Conservation (phyloP, 805 yeast species). For the Saccharomycopsis oosterbeekiorum region DNA sequence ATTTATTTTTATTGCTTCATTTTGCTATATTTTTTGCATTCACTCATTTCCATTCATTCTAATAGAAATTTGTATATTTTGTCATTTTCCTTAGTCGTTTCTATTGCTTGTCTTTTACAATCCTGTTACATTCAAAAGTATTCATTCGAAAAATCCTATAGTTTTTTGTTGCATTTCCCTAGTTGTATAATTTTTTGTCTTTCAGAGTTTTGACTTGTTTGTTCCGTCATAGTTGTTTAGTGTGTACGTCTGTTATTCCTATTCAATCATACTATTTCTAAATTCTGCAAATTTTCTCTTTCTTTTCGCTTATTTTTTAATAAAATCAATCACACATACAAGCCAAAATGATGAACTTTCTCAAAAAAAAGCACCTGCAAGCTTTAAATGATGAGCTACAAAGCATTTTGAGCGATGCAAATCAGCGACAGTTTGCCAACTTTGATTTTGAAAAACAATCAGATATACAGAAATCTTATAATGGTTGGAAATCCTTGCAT, state of each 20-base stretch:
- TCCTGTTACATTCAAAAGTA: neutral
- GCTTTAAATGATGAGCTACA: conserved; percentile 46
- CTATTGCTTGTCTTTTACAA: neutral
- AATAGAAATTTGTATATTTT: neutral
- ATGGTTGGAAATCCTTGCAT: conserved; percentile 69
- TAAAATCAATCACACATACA: neutral
- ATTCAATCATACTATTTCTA: neutral
- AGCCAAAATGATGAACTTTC: conserved; percentile 32
- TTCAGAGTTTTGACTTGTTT: neutral
- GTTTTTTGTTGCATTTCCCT: neutral
- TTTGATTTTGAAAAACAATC: conserved; percentile 47
- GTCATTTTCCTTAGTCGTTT: neutral
- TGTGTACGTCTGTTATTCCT: neutral
- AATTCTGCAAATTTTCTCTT: neutral
- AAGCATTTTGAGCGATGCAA: conserved; percentile 51
- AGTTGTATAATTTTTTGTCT: neutral
- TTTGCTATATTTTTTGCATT: neutral
- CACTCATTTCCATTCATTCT: conserved; percentile 1
- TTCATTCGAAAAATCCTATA: neutral
- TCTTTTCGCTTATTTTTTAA: neutral
- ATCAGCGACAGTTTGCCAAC: conserved; percentile 48
- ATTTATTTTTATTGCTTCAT: neutral
- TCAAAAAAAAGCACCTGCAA: conserved; percentile 50
- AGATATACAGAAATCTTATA: conserved; percentile 44
- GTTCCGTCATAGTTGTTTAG: neutral